Evolutionary conservation across 148 eudicot genomes (phyloP).

Genomic region (Rhododendron ovatum): DNA sequence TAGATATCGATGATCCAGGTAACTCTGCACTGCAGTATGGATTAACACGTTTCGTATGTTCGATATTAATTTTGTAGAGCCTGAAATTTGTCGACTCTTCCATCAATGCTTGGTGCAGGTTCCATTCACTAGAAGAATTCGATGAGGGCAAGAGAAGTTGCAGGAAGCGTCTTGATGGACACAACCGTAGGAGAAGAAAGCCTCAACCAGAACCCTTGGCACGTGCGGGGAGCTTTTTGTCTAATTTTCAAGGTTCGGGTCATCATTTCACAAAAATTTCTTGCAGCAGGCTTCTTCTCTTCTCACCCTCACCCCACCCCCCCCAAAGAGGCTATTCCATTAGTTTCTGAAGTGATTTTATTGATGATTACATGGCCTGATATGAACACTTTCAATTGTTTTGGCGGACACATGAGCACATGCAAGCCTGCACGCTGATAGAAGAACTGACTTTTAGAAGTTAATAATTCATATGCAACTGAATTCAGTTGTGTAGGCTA

Average conservation of each 20-base stretch:
- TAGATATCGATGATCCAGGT: background rate
- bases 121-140: slow-evolving; percentile 30
- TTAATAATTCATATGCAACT: background rate
- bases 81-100: background rate
- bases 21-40: background rate
- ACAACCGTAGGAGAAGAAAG: slow-evolving; percentile 29
- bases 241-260: slow-evolving; percentile 13
- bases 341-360: background rate
- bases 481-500: background rate
- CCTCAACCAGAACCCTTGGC: slow-evolving; percentile 16
- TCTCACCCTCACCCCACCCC: too few species aligned
- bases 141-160: slow-evolving; percentile 30
- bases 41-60: background rate
- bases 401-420: background rate
- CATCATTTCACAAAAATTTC: background rate
- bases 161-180: slow-evolving; percentile 30
- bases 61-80: background rate
- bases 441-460: background rate
- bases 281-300: background rate
- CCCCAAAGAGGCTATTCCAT: background rate
- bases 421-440: background rate
- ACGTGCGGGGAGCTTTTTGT: slow-evolving; percentile 7
- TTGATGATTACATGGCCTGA: background rate
- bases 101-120: slow-evolving; percentile 7
- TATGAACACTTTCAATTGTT: background rate